Conservation (phyloP, 495 filamentous ascomycete genomes). For the Penicillium antarcticum region DNA sequence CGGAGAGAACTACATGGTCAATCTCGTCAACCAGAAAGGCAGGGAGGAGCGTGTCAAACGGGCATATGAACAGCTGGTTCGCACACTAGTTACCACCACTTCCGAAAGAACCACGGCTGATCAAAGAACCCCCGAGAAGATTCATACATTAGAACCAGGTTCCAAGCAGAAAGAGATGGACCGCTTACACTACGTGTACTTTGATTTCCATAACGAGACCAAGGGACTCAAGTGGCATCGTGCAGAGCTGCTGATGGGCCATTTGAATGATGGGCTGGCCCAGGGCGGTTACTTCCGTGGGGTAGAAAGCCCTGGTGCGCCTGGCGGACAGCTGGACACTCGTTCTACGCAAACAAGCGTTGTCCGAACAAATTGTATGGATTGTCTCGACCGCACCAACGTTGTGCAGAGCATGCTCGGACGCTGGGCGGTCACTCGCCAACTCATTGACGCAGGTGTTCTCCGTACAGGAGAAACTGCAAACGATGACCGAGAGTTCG, state of each 20-base stretch:
- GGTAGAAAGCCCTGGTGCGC: conserved; percentile 72
- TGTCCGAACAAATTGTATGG: conserved; percentile 98
- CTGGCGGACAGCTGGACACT: conserved; percentile 68
- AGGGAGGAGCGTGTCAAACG: conserved; percentile 82
- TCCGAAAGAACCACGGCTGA: conserved; percentile 57
- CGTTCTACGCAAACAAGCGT: conserved; percentile 78
- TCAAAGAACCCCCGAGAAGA: conserved; percentile 67
- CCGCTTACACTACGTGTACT: conserved; percentile 90
- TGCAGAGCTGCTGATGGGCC: conserved; percentile 79
- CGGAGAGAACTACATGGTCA: conserved; percentile 94
- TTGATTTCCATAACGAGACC: conserved; percentile 97
- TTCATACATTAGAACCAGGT: conserved; percentile 68
- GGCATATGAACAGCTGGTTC: conserved; percentile 86
- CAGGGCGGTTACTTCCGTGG: conserved; percentile 90
- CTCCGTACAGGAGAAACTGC: conserved; percentile 66
- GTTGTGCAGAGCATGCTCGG: conserved; percentile 95
- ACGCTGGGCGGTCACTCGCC: conserved; percentile 79
- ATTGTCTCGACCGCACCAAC: conserved; percentile 96
- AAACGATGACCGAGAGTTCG: conserved; percentile 72
- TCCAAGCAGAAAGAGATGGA: conserved; percentile 63
- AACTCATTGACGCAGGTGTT: conserved; percentile 78
- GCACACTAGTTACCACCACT: conserved; percentile 66
- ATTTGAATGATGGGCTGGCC: conserved; percentile 65
- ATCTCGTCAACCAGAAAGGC: conserved; percentile 92
- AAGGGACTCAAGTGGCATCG: conserved; percentile 92